Percentiles rank a stretch among this genome's conserved stretches.
These are phyloP conservation scores for Oryza officinalis DNA, from an alignment of 176 grass and related monocot genomes.

Conservation along the genomic window DNA sequence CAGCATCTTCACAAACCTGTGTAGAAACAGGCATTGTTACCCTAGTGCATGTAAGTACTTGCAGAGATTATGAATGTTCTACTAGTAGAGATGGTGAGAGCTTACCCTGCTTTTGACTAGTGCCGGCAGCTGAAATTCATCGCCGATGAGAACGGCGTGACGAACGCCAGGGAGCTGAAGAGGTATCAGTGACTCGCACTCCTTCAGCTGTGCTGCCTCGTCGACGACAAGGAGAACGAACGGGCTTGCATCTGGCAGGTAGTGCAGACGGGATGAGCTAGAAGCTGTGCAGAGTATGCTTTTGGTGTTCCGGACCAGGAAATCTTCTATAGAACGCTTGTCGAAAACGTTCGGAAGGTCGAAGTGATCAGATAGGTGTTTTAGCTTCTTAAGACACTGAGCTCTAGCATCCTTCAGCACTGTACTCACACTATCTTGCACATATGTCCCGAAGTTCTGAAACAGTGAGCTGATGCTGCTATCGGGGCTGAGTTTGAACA, in stretches of 20 bases:
- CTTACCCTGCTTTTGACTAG: slow-evolving; percentile 72
- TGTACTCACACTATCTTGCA: background rate
- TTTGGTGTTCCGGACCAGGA: slow-evolving; percentile 43
- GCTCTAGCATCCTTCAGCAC: slow-evolving; percentile 30
- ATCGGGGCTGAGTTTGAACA: slow-evolving; percentile 17
- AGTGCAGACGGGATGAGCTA: too few relatives aligned
- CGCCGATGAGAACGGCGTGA: slow-evolving; percentile 64
- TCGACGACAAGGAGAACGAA: slow-evolving; percentile 65
- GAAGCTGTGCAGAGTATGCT: slow-evolving; percentile 61
- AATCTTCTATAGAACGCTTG: background rate
- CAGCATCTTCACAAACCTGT: slow-evolving; percentile 52
- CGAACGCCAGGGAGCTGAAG: slow-evolving; percentile 47
- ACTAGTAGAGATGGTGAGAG: background rate
- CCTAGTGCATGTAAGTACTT: background rate
- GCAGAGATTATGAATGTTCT: background rate
- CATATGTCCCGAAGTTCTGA: background rate
- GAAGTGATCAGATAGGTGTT: slow-evolving; percentile 26
- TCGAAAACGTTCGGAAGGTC: slow-evolving; percentile 31
- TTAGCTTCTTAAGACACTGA: background rate
- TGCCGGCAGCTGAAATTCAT: slow-evolving; percentile 66
- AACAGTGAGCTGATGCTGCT: background rate
- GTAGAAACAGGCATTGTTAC: background rate
- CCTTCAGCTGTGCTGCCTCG: slow-evolving; percentile 80
- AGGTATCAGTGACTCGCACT: slow-evolving; percentile 77
- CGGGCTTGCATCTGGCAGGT: background rate